Evolutionary conservation across 495 filamentous ascomycete species (phyloP), one percentile per base, ranked within the genome.

Genomic region (Recurvomyces mirabilis): DNA sequence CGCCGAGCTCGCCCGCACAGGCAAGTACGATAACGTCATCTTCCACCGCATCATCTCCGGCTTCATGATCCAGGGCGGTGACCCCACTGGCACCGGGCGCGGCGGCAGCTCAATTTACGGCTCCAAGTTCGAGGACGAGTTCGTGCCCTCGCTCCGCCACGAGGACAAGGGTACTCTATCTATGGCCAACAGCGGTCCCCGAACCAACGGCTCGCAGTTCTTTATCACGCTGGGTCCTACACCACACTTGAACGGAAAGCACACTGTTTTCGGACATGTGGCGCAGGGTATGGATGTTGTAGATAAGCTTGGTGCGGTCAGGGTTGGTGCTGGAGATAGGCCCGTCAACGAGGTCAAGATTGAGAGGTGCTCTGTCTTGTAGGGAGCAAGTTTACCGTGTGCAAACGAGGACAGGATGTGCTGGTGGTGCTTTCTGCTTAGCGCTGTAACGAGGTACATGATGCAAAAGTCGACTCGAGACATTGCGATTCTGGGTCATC

Each of bases 141-240:
- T 49, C 28, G 40, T 45, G 30, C 33, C 39, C n/a, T 26, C 26
- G 5, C 37, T 56, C 26, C 41, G 25, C 26, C 53, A 56, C 29
- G 46, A 43, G 25, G 34, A 46, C 34, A 41, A 43, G 31, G 49
- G 49, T 3, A 49, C 38, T 3, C 28, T 53, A 23, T 31, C 21
- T 39, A 53, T 53, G 51, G 51, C 51, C n/a, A 53, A 53, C 37
- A 25, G 37, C 22, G 53, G 53, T 1, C 49, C 49, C 17, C 30
- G 36, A 30, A 51, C 50, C 7, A 56, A 56, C 30, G 53, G 53
- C 12, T 38, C 13, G 12, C 53, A 56, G 38, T 57, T 57, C 51
- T 57, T 57, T 46, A 54, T 57, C 34, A 52, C 49, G 9, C 19
- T 25, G 3, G 94, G 12, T 15, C 21, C 37, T 13, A 55, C 52